A percentile compares a stretch with the other conserved stretches of the same genome.
These are phyloP conservation scores for Kuraishia molischiana DNA, from an alignment of 805 yeast genomes.

Conservation along the genomic window DNA sequence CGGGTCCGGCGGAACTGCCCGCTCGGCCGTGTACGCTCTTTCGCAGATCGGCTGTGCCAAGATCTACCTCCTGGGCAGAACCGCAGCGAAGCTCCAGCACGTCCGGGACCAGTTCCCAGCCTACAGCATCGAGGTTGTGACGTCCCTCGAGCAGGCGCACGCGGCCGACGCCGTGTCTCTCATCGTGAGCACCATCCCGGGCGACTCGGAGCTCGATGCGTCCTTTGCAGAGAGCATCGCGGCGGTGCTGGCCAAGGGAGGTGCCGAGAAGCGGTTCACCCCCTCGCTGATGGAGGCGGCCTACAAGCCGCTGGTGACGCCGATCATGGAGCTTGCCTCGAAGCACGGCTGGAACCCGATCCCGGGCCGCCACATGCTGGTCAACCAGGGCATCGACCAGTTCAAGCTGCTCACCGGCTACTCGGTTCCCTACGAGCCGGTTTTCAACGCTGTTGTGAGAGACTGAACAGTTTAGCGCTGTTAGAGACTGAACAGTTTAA, in stretches of 20 bases:
- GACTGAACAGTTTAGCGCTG: not conserved
- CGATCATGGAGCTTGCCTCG: constrained; percentile 73
- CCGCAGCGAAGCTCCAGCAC: constrained; percentile 50
- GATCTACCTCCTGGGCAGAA: constrained; percentile 78
- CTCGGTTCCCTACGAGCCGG: constrained; percentile 50
- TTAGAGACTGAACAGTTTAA: not conserved
- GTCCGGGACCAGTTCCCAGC: constrained; percentile 52
- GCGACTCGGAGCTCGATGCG: constrained; percentile 58
- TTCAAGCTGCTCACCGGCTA: constrained; percentile 68
- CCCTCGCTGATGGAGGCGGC: constrained; percentile 83
- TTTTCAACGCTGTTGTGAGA: constrained; percentile 59
- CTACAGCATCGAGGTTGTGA: constrained; percentile 51
- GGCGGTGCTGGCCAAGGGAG: constrained; percentile 27
- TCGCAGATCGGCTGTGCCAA: constrained; percentile 64
- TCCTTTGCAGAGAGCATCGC: constrained; percentile 38
- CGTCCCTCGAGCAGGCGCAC: constrained; percentile 33
- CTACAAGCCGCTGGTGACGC: constrained; percentile 83
- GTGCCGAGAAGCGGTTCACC: constrained; percentile 24
- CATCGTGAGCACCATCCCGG: constrained; percentile 78
- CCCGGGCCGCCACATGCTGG: constrained; percentile 87
- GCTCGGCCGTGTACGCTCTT: constrained; percentile 90
- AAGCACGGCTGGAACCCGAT: constrained; percentile 68
- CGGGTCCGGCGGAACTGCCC: constrained; percentile 97
- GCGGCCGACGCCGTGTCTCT: constrained; percentile 40
- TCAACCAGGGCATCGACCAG: constrained; percentile 88